These are phyloP conservation scores for Plantago major DNA, from an alignment of 257 asterid species.

Conservation along the genomic window DNA sequence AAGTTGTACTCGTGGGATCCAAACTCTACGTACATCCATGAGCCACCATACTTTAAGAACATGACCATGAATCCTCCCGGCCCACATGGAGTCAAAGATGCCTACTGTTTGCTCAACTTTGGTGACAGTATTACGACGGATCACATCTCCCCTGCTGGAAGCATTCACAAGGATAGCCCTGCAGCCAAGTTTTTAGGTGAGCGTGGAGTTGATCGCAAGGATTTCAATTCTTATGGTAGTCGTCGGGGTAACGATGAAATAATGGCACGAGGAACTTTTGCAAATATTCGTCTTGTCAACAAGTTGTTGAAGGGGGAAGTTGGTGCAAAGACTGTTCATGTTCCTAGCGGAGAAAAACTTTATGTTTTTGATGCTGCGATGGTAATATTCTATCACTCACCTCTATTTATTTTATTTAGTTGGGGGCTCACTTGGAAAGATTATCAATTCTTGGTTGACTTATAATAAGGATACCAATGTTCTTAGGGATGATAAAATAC, in stretches of 20 bases:
- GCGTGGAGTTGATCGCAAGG: conserved; percentile 78
- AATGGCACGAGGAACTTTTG: conserved; percentile 97
- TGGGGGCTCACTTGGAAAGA: background rate
- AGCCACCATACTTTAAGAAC: conserved; percentile 88
- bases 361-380: conserved; percentile 83
- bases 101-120: conserved; percentile 85
- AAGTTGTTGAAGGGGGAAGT: conserved; percentile 88
- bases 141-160: conserved; percentile 97
- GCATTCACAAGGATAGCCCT: conserved; percentile 90
- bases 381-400: conserved; percentile 35
- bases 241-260: conserved; percentile 97
- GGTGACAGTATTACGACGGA: conserved; percentile 95
- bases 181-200: conserved; percentile 79
- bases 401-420: background rate
- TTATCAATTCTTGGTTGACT: background rate
- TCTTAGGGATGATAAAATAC: no score
- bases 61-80: conserved; percentile 98
- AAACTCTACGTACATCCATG: conserved; percentile 85
- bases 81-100: conserved; percentile 85
- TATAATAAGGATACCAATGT: background rate
- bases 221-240: conserved; percentile 92
- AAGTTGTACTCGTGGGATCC: conserved; percentile 85
- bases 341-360: conserved; percentile 83
- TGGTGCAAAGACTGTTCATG: conserved; percentile 86
- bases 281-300: conserved; percentile 86